Percentiles rank a stretch among this genome's conserved stretches.
Conservation (phyloP, 2,329 filamentous ascomycete species). For the Aspergillus sergii region DNA sequence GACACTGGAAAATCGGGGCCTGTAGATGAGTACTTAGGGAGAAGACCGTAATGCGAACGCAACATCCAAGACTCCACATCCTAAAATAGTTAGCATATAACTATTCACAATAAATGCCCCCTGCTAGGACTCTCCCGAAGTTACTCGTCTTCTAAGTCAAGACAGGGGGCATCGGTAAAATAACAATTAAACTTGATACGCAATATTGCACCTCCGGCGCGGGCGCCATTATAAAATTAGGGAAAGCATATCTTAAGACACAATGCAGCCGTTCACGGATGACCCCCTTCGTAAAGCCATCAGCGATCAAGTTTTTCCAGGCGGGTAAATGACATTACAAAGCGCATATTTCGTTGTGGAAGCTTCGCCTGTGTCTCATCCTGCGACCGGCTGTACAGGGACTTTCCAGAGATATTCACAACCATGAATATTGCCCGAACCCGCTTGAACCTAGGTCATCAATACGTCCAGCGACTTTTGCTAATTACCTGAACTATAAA, state of each 20-base stretch:
- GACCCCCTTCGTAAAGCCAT: not conserved
- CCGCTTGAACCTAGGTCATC: not conserved
- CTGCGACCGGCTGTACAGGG: not conserved
- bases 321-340: not conserved
- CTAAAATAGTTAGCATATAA: not conserved
- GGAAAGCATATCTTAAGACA: not conserved
- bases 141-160: not conserved
- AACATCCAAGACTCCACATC: not conserved
- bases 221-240: not conserved
- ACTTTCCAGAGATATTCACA: not conserved
- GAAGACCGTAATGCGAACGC: too few relatives aligned
- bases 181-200: not conserved
- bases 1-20: not conserved
- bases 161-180: not conserved
- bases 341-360: not conserved
- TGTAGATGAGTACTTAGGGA: not conserved
- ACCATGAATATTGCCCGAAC: not conserved
- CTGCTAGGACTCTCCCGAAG: not conserved
- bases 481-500: not conserved
- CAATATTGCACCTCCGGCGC: not conserved
- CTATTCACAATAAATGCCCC: accelerated
- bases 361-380: not conserved
- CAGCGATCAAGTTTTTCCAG: not conserved
- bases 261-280: not conserved
- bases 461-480: not conserved